Percentiles rank a stretch among this genome's conserved stretches.
These are phyloP conservation scores for Graphilbum sp. DNA, from an alignment of 2,329 filamentous ascomycete genomes.

Conservation along the genomic window DNA sequence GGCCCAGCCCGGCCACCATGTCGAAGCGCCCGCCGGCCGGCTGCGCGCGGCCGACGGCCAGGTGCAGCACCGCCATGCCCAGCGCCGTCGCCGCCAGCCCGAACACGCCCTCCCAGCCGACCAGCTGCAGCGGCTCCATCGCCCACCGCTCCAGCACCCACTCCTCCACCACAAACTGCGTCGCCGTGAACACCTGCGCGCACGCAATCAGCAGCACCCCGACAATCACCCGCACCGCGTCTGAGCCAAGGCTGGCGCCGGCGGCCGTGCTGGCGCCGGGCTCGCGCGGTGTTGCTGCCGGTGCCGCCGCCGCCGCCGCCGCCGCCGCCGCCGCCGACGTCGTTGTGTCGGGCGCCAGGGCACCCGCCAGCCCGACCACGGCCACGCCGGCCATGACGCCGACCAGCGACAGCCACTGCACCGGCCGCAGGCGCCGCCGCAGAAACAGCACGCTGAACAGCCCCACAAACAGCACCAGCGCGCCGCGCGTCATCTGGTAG, in stretches of 20 bases:
- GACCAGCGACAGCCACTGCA: conserved; percentile 81
- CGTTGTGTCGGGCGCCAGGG: conserved; percentile 52
- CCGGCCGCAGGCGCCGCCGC: conserved; percentile 59
- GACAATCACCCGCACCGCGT: conserved; percentile 52
- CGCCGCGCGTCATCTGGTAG: conserved; percentile 96
- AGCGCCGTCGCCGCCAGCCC: conserved; percentile 67
- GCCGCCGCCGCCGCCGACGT: neutral
- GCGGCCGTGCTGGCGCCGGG: too few relatives aligned
- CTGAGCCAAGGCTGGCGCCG: too few relatives aligned
- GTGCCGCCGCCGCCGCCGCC: conserved; percentile 16
- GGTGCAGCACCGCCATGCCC: conserved; percentile 66
- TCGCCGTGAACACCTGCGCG: conserved; percentile 91
- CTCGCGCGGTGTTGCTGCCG: too few relatives aligned
- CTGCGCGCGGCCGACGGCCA: conserved; percentile 62
- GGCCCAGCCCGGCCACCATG: conserved; percentile 65
- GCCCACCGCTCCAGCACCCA: conserved; percentile 57
- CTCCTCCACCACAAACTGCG: conserved; percentile 92
- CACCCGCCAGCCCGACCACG: conserved; percentile 77
- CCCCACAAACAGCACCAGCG: conserved; percentile 87
- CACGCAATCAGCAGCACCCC: conserved; percentile 83
- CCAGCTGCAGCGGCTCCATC: conserved; percentile 70
- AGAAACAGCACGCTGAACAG: conserved; percentile 89
- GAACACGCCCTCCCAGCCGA: conserved; percentile 93
- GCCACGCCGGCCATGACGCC: conserved; percentile 81
- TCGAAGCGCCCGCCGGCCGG: conserved; percentile 78